Conservation (phyloP, 1,284 basidiomycete genomes). For the Cryptococcus sp. region DNA sequence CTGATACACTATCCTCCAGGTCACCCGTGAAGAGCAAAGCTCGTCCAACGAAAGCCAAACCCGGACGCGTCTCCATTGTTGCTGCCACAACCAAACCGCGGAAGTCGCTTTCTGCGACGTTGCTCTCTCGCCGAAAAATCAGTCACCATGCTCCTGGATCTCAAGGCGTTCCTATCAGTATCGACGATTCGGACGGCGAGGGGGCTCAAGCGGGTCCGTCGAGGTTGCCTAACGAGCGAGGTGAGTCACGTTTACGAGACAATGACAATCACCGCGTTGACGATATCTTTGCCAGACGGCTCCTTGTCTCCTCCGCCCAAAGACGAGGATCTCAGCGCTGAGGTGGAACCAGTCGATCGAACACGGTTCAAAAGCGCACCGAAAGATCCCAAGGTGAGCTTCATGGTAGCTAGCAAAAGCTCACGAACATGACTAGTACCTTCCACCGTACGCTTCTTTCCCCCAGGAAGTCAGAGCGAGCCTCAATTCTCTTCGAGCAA, state of each 20-base stretch:
- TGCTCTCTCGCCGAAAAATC: slow-evolving; percentile 1
- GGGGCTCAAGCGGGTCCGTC: slow-evolving; percentile 59
- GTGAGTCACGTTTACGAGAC: background rate
- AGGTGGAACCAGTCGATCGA: slow-evolving; percentile 25
- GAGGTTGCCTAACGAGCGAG: slow-evolving; percentile 6
- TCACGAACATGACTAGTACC: slow-evolving; percentile 16
- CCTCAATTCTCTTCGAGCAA: slow-evolving; percentile 24
- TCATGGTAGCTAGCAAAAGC: no score
- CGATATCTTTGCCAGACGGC: background rate
- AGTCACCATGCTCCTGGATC: slow-evolving; percentile 4
- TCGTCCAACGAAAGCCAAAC: slow-evolving; percentile 10
- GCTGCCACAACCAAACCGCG: slow-evolving; percentile 27
- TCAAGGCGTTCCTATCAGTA: slow-evolving; percentile 13
- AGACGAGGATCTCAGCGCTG: slow-evolving; percentile 38
- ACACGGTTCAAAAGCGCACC: slow-evolving; percentile 32
- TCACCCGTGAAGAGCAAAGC: slow-evolving; percentile 14
- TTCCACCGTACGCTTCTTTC: slow-evolving; percentile 39
- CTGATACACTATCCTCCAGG: background rate
- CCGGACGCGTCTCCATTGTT: slow-evolving; percentile 16
- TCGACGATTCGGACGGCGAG: slow-evolving; percentile 37
- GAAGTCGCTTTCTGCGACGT: slow-evolving; percentile 9
- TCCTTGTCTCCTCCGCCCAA: slow-evolving; percentile 46
- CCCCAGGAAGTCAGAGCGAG: slow-evolving; percentile 28
- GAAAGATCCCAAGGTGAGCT: slow-evolving; percentile 27
- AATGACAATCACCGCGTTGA: background rate